Evolutionary conservation across 2,329 filamentous ascomycete genomes (phyloP).

Genomic region (Thielaviopsis populi): DNA sequence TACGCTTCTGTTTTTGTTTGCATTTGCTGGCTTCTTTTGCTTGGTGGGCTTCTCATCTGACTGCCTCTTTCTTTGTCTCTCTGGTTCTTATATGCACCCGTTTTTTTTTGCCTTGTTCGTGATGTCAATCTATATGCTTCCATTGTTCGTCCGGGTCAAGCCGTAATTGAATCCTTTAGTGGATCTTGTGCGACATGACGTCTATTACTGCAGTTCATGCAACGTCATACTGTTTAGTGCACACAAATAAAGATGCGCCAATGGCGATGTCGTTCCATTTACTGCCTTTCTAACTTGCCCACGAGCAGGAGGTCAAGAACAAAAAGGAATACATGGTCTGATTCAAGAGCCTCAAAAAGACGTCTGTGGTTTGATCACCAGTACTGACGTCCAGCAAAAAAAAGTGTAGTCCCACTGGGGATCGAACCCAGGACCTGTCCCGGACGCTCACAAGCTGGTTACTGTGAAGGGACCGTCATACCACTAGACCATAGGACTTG

Average conservation of each 20-base stretch:
- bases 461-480: constrained; percentile 17
- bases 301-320: too few relatives aligned
- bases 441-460: neutral
- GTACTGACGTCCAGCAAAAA: neutral
- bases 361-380: neutral
- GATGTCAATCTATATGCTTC: neutral
- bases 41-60: neutral
- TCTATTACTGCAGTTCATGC: neutral
- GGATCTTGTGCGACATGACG: neutral
- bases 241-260: too few relatives aligned
- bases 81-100: neutral
- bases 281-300: too few relatives aligned
- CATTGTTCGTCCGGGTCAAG: neutral
- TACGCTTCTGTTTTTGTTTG: neutral
- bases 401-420: constrained; percentile 17
- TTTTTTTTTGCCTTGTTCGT: neutral
- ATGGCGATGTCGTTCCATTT: too few relatives aligned
- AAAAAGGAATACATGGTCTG: too few relatives aligned
- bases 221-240: too few relatives aligned
- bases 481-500: constrained; percentile 24
- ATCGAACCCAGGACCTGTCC: constrained; percentile 18
- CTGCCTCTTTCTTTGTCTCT: neutral
- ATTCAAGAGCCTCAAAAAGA: neutral
- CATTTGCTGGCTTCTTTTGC: neutral
- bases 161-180: neutral